Evolutionary conservation across 1,284 basidiomycete species (phyloP), one percentile per base, ranked within the genome.

Genomic region (Rhodotorula sp.): DNA sequence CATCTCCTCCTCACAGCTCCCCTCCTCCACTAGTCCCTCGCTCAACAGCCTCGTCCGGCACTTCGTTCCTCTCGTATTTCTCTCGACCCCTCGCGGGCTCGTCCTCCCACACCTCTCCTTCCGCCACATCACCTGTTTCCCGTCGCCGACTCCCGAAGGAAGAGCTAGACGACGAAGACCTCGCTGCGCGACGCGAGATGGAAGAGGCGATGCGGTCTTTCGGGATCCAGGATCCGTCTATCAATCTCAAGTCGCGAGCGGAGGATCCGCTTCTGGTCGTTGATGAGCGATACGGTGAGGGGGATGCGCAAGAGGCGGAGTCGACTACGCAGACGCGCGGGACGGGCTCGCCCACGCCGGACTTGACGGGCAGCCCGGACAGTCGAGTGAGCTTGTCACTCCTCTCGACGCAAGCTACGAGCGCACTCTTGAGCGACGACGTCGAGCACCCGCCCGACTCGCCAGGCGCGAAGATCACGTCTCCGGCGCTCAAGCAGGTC

Each of bases 141-240:
- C 71, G 30, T 24, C 65, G 72, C 34, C 44, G 61, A 10, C 63
- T 70, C 1, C 68, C 72, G 13, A 60, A 62, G 19, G 60, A 70
- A 32, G 68, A 70, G 11, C 66, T 73, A 34, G 68, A 70, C 48
- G 68, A 70, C 34, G 68, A 70, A 22, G 72, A 73, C 59, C 60
- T 73, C 10, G 59, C 39, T 8, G 72, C 65, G 1, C 59, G 58
- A 6, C 49, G 55, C 11, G 68, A 73, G 66, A 58, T 73, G 59
- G 68, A 73, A 27, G 72, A 59, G 7, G 57, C 68, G 13, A 27
- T 73, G 39, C 51, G 47, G 4, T 49, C 52, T 13, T 68, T 73
- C 60, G 72, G 72, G 0, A 70, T 73, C 46, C 68, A 70, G 29
- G 72, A 73, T 46, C 62, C 62, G 1, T 22, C n/a, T 1, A 57